Base-by-base conservation (phyloP, 176 grass and related monocot genomes). In the Chrysopogon serrulatus region DNA sequence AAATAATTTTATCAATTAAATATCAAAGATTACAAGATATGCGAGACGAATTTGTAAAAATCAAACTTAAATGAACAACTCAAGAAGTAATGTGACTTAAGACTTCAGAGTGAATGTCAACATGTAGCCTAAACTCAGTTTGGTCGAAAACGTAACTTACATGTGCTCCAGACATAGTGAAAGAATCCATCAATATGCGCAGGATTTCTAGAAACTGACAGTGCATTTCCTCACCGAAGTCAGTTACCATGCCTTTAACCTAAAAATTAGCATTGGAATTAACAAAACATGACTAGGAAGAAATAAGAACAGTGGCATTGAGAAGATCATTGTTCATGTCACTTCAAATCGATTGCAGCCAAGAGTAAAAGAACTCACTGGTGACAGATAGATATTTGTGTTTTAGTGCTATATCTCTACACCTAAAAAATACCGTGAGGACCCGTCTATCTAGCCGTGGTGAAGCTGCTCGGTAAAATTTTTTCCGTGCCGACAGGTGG, bases 141-240 rank as follows among this genome's bases (percentile, higher is more conserved):
- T 10, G 9, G 41, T 36, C 48, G 42, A 82, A 79, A 87, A 80
- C 5, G 21, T 18, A 75, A 70, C 89, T 43, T 87, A 90, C 89
- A 80, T 90, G 93, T 79, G 86, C 84, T 66, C 93, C 93, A 86
- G 93, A 87, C 81, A 87, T 91, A 62, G 85, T 88, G 71, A 89
- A 96, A 83, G 93, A 96, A 85, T 99, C 97, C 68, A 99, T 83
- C 86, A 96, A 89, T 89, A 99, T 99, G n/a, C 97, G 93, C 62
- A 99, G 88, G 49, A 99, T 96, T 89, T 99, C 97, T 77, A 92
- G 93, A 82, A 99, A 99, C 65, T 96, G 97, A 45, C 93, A 99
- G 77, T 96, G 97, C 97, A 99, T 94, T 78, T 94, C 89, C 90
- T 99, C 97, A 73, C 97, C 88, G 37, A 99, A 92, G 39, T 99